Evolutionary conservation across 2,329 filamentous ascomycete genomes (phyloP), one percentile per base, ranked within the genome.

Genomic region (Fusarium denticulatum): DNA sequence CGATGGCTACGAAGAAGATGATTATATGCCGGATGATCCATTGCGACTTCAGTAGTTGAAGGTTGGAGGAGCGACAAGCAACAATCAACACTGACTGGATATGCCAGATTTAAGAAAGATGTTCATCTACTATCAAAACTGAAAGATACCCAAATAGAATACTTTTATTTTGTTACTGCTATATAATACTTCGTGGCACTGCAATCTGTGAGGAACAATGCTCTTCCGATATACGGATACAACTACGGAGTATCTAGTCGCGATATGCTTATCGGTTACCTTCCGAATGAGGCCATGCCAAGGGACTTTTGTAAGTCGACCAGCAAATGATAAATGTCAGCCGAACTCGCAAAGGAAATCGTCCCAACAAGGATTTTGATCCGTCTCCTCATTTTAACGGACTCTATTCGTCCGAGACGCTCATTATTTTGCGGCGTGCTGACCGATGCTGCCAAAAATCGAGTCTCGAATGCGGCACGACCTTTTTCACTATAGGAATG

Each of bases 11-110:
- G 73, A 76, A 32, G 57, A 55, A 24, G 75, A 77, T 3, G 73
- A 78, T 7, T 76, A 64, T 14, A 69, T 76, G 69, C 71, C 76
- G 3, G 78, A 77, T 37, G 62, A 74, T 56, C 75, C 75, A n/a
- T 40, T 78, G 26, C 71, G 73, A 7, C 70, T 79, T 22, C 67
- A 75, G 32, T 78, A 76, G 62, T 45, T 28, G 43, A 12, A 26
- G 14, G 15, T 26, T 24, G 3, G 15, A 18, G 40, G 22, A 26
- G 14, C 14, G 3, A n/a, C 18, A 36, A 24, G 26, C 10, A 40
- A 22, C 39, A 46, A 16, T 9, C n/a, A n/a, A n/a, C n/a, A n/a
- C n/a, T n/a, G n/a, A n/a, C 10, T 30, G 20, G 30, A 16, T 37
- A 15, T 50, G 12, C 2, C 13, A n/a, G 12, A 12, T 24, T 37